Base-by-base conservation (phyloP, 768 basidiomycete genomes). In the Kwoniella sp. region DNA sequence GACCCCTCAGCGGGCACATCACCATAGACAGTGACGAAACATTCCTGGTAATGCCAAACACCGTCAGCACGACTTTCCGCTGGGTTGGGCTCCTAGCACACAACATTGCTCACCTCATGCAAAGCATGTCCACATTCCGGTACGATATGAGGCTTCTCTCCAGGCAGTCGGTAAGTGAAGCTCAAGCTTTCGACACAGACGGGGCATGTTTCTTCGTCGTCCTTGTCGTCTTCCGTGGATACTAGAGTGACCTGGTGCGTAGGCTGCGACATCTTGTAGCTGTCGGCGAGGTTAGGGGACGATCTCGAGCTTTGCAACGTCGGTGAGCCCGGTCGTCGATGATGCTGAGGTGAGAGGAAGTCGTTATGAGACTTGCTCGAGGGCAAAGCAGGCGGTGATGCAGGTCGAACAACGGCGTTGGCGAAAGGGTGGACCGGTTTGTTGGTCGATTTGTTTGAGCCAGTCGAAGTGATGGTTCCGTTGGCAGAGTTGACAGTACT, bases 101-200 rank as follows among this genome's bases (percentile, higher is more conserved):
- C 17, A 7, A 23, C 5, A 50, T 55, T 34, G 65, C 75, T 67
- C 58, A 78, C 92, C 84, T 93, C 89, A 82, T 97, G 96, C n/a
- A 99, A 87, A 37, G 92, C 90, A 83, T 99, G 96, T 38, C 96
- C 94, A 72, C 96, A 99, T 78, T 94, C 92, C 30, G 96, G 95
- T 52, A 96, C 90, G 68, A 99, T 90, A 78, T 97, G 94, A 8
- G 95, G 92, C 78, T 94, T 97, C 84, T 99, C 96, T 9, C 96
- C 96, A 0, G 92, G 90, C 15, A 99, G 82, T 67, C 93, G 86
- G 82, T 93, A 96, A 81, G 88, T 90, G 81, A 93, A 93, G 77
- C 89, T 90, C 77, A 99, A 86, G 1, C 92, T 90, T 76, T 98
- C 95, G 71, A 96, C 88, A 82, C 95, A 99, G 71, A 99, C 92